Conservation (phyloP, 139 green algal species). For the Eudorina sp. region DNA sequence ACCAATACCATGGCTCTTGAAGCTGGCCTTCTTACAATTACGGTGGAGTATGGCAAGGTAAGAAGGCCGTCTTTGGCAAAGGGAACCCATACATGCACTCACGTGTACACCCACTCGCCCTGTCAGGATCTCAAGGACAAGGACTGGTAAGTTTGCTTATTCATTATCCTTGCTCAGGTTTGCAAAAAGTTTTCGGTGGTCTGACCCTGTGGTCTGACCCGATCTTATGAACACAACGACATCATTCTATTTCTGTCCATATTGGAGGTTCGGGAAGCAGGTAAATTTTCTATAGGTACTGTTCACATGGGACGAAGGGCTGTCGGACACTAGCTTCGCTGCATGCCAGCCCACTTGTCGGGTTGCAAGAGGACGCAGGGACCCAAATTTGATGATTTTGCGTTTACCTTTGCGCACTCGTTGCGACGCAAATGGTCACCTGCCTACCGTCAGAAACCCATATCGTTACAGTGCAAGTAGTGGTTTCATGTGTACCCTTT, state of each 20-base stretch:
- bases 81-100: not conserved
- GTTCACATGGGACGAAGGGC: no score
- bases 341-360: no score
- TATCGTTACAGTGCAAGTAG: no score
- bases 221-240: not conserved
- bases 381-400: not conserved
- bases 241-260: no score
- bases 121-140: constrained; percentile 36
- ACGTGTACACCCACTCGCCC: not conserved
- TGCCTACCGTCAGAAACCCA: not conserved
- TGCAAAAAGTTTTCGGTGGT: not conserved
- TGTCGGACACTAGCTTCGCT: no score
- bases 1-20: constrained; percentile 30
- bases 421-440: not conserved
- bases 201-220: not conserved
- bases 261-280: constrained; percentile 47
- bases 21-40: not conserved
- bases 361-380: no score
- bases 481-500: not conserved
- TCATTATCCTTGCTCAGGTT: not conserved
- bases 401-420: not conserved
- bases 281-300: not conserved
- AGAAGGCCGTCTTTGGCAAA: not conserved
- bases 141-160: constrained; percentile 13
- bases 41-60: constrained; percentile 45